Evolutionary conservation across 2,329 filamentous ascomycete genomes (phyloP), one percentile per base, ranked within the genome.

Genomic region (Microdochium nivale): DNA sequence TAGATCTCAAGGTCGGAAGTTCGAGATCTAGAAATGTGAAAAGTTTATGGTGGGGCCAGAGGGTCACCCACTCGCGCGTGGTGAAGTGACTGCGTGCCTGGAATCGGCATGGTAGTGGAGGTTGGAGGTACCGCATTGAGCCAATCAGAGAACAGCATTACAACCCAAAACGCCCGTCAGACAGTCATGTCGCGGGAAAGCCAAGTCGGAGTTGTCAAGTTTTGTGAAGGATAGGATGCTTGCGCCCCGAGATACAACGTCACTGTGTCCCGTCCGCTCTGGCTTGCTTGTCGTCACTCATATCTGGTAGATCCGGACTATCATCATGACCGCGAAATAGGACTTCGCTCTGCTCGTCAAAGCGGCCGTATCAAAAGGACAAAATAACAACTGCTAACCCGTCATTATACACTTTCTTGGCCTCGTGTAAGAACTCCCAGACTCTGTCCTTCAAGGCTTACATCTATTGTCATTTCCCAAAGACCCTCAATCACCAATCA

Each of bases 11-110:
- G 33, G 14, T n/a, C 25, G 27, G 25, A 27, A 46, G 32, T 51
- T 51, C 53, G 49, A 37, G 33, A 37, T 37, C 33, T 37, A 8
- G 33, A 14, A 37, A 19, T 14, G 9, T 44, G 40, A 64, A 64
- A 62, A 62, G 56, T 64, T 62, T 62, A 60, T 62, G 56, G 61
- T 59, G 60, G 61, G 57, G 59, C 52, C 52, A 19, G 24, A 47
- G 21, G n/a, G 14, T 30, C 32, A 48, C 33, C 27, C 27, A 30
- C 27, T 30, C 11, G 14, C 30, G 8, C 11, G 3, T 14, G n/a
- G 40, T 19, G 19, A 44, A 23, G 40, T 44, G 19, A 13, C 40
- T 44, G 40, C 40, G 8, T 23, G 40, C 40, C 40, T 23, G 19
- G 40, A 7, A 3, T 24, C 19, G 40, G 40, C n/a, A 13, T 44